Evolutionary conservation across 2,329 filamentous ascomycete species (phyloP).

Genomic region (Fusarium xylarioides): DNA sequence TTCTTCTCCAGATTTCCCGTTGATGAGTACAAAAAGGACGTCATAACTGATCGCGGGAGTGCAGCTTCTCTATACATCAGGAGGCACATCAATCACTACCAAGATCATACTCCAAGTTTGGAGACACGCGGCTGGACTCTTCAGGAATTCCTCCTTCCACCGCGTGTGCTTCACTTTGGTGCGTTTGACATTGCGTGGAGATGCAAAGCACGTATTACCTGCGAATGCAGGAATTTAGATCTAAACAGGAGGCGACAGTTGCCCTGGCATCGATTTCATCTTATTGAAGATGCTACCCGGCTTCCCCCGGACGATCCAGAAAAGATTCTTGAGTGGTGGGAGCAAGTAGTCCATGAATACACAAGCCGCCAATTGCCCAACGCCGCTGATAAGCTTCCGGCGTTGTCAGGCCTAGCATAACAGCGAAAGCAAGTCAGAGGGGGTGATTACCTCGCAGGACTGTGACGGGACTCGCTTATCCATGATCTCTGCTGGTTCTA

Average conservation of each 20-base stretch:
- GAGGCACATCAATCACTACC: not conserved
- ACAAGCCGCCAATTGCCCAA: not conserved
- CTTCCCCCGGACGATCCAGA: not conserved
- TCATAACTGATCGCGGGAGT: not conserved
- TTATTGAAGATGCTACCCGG: not conserved
- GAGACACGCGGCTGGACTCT: not conserved
- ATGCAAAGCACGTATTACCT: not conserved
- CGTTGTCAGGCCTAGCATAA: not conserved
- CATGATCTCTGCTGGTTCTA: not conserved
- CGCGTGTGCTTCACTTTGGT: not conserved
- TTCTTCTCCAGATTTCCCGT: not conserved
- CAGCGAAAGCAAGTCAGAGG: not conserved
- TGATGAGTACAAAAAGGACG: rapidly evolving
- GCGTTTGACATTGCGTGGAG: not conserved
- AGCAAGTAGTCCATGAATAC: not conserved
- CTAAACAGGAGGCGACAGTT: rapidly evolving
- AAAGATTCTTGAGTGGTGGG: not conserved
- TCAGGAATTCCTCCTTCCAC: not conserved
- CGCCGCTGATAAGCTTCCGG: not conserved
- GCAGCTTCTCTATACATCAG: not conserved
- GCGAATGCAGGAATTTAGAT: not conserved
- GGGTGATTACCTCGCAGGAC: not conserved
- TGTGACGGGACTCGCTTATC: not conserved
- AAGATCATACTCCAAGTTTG: rapidly evolving
- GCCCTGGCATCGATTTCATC: not conserved